A percentile compares a stretch with the other conserved stretches of the same genome.
Conservation (phyloP, 2,329 filamentous ascomycete species). For the Fusarium sp. region DNA sequence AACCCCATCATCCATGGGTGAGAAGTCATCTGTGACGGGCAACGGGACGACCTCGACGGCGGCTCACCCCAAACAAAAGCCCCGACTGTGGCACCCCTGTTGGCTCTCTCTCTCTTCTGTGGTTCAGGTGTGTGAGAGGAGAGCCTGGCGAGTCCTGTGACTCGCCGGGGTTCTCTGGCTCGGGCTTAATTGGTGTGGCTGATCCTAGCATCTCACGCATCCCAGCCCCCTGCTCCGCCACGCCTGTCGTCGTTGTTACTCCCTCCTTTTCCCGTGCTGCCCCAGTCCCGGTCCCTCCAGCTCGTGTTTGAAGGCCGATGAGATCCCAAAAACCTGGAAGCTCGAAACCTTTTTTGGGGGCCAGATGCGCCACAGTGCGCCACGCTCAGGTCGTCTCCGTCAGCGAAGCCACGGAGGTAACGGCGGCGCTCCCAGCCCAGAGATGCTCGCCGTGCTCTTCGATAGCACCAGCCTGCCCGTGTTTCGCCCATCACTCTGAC, state of each 20-base stretch:
- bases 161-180: constrained; percentile 17
- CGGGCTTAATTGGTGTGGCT: constrained; percentile 38
- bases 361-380: constrained; percentile 40
- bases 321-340: constrained; percentile 28
- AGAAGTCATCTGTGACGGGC: too few relatives aligned
- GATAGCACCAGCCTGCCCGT: constrained; percentile 11
- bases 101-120: not conserved
- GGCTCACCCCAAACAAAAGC: constrained; percentile 1
- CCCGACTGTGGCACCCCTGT: constrained; percentile 36
- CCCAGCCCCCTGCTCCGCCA: constrained; percentile 39
- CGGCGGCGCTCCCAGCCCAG: constrained; percentile 8
- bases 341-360: constrained; percentile 17
- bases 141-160: constrained; percentile 26
- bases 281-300: constrained; percentile 20
- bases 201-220: constrained; percentile 35
- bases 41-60: not conserved
- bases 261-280: constrained; percentile 19
- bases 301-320: constrained; percentile 34
- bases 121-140: constrained; percentile 36
- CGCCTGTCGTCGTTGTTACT: constrained; percentile 33
- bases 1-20: not conserved
- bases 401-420: constrained; percentile 35
- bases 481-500: constrained; percentile 19
- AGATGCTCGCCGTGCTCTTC: constrained; percentile 7
- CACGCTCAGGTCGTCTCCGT: constrained; percentile 40